Conservation (phyloP, 179 eudicot species). For the Beta macrorhiza region DNA sequence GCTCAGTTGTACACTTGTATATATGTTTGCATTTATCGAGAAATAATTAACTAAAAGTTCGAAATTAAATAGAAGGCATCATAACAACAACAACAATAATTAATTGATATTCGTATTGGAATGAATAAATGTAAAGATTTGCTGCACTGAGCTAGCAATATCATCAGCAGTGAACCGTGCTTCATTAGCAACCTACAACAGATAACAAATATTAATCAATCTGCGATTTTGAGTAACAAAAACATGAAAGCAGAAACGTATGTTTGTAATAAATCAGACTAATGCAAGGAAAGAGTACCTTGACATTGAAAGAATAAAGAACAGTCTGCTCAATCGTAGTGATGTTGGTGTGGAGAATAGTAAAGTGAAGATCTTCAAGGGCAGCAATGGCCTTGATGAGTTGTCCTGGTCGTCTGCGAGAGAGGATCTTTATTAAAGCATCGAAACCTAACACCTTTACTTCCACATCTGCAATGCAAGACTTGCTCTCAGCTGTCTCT, state of each 20-base stretch:
- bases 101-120: conserved; percentile 42
- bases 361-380: conserved; percentile 70
- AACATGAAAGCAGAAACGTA: no score
- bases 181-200: conserved; percentile 60
- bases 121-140: conserved; percentile 77
- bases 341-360: conserved; percentile 78
- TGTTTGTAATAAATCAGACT: no score
- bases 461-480: conserved; percentile 78
- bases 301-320: conserved; percentile 86
- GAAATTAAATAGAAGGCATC: background rate
- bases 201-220: background rate
- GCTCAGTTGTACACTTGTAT: background rate
- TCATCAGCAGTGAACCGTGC: conserved; percentile 73
- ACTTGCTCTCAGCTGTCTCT: conserved; percentile 81
- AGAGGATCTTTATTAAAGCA: conserved; percentile 82
- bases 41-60: background rate
- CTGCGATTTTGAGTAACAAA: no score
- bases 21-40: background rate
- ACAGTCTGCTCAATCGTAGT: conserved; percentile 90
- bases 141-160: conserved; percentile 74
- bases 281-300: conserved; percentile 39
- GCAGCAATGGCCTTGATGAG: conserved; percentile 73
- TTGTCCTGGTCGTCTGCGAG: conserved; percentile 78
- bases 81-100: background rate
- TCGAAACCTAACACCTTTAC: conserved; percentile 80